phyloP scores from a whole-genome alignment of 306 rosid genomes.

The Prunus campanulata region DNA sequence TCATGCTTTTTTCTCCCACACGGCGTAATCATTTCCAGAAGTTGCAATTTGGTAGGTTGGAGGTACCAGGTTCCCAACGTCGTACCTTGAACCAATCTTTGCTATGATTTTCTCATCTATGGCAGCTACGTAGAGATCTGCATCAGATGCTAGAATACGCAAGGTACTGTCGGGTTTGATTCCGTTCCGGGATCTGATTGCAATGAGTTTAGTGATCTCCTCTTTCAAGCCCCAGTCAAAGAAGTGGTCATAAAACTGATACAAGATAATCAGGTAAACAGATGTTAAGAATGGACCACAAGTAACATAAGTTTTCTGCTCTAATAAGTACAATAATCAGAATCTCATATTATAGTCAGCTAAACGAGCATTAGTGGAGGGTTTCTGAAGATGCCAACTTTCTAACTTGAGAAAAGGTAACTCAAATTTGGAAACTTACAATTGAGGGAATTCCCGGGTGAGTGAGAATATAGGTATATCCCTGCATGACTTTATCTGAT shows the following conservation, averaged over 20 bases:
- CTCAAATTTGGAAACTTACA: conserved; percentile 26
- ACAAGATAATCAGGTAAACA: background rate
- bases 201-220: conserved; percentile 38
- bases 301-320: background rate
- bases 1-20: conserved; percentile 47
- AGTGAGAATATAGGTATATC: conserved; percentile 74
- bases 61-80: conserved; percentile 59
- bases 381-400: background rate
- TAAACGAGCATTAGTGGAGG: background rate
- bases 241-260: conserved; percentile 69
- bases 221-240: conserved; percentile 66
- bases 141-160: conserved; percentile 51
- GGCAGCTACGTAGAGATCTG: conserved; percentile 52
- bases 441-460: conserved; percentile 69
- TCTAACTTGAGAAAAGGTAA: background rate
- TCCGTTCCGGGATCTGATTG: conserved; percentile 46
- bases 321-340: background rate
- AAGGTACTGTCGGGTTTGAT: conserved; percentile 39
- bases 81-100: conserved; percentile 65
- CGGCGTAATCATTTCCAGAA: conserved; percentile 57
- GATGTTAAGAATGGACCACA: background rate
- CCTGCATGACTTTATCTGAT: conserved; percentile 62
- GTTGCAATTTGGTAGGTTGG: conserved; percentile 37
- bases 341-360: background rate
- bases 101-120: conserved; percentile 49